phyloP scores from a whole-genome alignment of 768 basidiomycete species.

The Amanita molliuscula region DNA sequence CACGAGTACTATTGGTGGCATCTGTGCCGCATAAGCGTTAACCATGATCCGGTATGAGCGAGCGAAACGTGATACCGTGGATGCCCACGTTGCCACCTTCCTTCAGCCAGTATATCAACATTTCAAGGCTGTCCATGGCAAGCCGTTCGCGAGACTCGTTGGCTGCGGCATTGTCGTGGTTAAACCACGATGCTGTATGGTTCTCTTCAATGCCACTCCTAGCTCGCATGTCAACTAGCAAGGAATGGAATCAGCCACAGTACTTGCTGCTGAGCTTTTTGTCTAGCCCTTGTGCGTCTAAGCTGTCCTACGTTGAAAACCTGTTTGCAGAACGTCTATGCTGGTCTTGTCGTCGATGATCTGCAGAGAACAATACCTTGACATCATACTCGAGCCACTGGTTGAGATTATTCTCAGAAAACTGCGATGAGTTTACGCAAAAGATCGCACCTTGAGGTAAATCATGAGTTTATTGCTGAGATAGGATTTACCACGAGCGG shows the following conservation, averaged over 20 bases:
- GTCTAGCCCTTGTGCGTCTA: slow-evolving; percentile 74
- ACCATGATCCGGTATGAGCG: not conserved
- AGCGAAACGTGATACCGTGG: slow-evolving; percentile 52
- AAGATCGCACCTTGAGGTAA: slow-evolving; percentile 75
- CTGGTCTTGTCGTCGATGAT: not conserved
- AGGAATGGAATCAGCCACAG: slow-evolving; percentile 1
- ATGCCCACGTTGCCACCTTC: slow-evolving; percentile 96
- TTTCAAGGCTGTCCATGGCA: slow-evolving; percentile 87
- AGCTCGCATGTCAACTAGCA: not conserved
- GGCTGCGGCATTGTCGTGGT: slow-evolving; percentile 73
- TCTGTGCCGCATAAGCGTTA: slow-evolving; percentile 35
- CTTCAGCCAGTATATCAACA: slow-evolving; percentile 91
- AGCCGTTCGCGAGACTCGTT: slow-evolving; percentile 69
- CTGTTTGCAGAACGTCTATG: slow-evolving; percentile 23
- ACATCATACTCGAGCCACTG: slow-evolving; percentile 99
- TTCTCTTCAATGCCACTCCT: slow-evolving; percentile 84
- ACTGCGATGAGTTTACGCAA: not conserved
- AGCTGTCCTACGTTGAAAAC: slow-evolving; percentile 99
- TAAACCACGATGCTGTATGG: slow-evolving; percentile 87
- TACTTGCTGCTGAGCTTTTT: slow-evolving; percentile 63
- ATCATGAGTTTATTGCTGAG: slow-evolving; percentile 96
- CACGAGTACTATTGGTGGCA: slow-evolving; percentile 87
- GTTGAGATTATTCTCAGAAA: not conserved
- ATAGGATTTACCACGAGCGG: slow-evolving; percentile 98
- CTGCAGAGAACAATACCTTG: slow-evolving; percentile 38